These are phyloP conservation scores for Pyrenula massariospora DNA, from an alignment of 495 filamentous ascomycete species.

Conservation along the genomic window DNA sequence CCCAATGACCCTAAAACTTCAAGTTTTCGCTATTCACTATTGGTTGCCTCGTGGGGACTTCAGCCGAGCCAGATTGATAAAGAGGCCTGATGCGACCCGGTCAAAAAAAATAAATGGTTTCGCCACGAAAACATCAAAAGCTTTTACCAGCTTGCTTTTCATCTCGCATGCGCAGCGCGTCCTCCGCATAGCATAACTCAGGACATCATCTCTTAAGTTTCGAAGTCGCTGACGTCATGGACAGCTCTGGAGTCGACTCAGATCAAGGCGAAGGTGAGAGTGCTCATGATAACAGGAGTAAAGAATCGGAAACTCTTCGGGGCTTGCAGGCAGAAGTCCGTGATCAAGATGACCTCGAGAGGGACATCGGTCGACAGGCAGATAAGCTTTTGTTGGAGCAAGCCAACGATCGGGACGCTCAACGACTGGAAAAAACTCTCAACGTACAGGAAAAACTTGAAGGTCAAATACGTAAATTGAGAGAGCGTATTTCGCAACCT, in stretches of 20 bases:
- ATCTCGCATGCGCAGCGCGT: too few relatives aligned
- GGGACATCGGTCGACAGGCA: conserved; percentile 58
- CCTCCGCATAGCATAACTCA: too few relatives aligned
- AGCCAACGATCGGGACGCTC: conserved; percentile 78
- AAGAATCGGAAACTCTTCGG: conserved; percentile 52
- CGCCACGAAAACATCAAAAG: too few relatives aligned
- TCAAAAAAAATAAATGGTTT: too few relatives aligned
- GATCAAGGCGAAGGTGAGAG: neutral
- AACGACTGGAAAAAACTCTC: conserved; percentile 68
- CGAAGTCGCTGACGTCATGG: neutral
- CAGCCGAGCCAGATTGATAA: neutral
- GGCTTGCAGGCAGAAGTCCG: conserved; percentile 62
- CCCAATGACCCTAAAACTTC: too few relatives aligned
- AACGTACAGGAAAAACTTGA: conserved; percentile 43
- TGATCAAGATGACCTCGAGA: conserved; percentile 75
- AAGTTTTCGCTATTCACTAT: neutral
- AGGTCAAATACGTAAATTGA: conserved; percentile 33
- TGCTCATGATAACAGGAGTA: too few relatives aligned
- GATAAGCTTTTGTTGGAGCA: conserved; percentile 66
- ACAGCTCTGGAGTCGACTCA: neutral
- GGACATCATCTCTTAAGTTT: too few relatives aligned
- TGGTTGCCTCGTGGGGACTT: neutral
- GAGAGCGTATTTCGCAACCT: conserved; percentile 36
- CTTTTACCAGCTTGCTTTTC: too few relatives aligned
- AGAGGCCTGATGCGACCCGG: too few relatives aligned